Conservation (phyloP, 768 basidiomycete species). For the Dioszegia hungarica region DNA sequence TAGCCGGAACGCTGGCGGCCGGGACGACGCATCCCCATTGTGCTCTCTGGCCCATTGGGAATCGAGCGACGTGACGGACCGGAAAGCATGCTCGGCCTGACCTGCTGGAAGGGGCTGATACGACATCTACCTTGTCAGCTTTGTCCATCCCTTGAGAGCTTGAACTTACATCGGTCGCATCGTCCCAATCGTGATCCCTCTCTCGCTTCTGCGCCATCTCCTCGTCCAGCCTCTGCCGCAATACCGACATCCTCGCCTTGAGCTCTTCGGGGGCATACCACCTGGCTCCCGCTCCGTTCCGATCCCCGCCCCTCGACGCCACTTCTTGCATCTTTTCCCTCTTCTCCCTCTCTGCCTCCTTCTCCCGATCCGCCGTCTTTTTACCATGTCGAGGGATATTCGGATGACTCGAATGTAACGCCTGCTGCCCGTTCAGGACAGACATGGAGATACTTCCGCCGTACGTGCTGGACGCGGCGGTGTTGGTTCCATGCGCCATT, state of each 20-base stretch:
- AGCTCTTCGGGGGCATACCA: constrained; percentile 50
- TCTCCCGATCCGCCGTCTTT: constrained; percentile 30
- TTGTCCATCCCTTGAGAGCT: not conserved
- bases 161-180: constrained; percentile 67
- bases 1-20: constrained; percentile 57
- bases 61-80: constrained; percentile 51
- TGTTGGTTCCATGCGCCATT: constrained; percentile 4
- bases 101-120: constrained; percentile 64
- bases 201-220: constrained; percentile 64
- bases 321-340: constrained; percentile 28
- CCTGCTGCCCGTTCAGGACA: constrained; percentile 8
- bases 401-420: not conserved
- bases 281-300: constrained; percentile 24
- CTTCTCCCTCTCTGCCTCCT: constrained; percentile 41
- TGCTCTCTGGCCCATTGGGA: constrained; percentile 54
- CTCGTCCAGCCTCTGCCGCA: constrained; percentile 63
- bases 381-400: constrained; percentile 22
- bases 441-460: not conserved
- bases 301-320: constrained; percentile 19
- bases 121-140: constrained; percentile 55
- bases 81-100: constrained; percentile 52
- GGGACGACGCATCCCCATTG: constrained; percentile 38
- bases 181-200: constrained; percentile 76
- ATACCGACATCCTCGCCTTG: constrained; percentile 58
- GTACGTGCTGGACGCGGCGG: not conserved